These are phyloP conservation scores for Lactarius indigo DNA, from an alignment of 768 basidiomycete genomes.

Conservation along the genomic window DNA sequence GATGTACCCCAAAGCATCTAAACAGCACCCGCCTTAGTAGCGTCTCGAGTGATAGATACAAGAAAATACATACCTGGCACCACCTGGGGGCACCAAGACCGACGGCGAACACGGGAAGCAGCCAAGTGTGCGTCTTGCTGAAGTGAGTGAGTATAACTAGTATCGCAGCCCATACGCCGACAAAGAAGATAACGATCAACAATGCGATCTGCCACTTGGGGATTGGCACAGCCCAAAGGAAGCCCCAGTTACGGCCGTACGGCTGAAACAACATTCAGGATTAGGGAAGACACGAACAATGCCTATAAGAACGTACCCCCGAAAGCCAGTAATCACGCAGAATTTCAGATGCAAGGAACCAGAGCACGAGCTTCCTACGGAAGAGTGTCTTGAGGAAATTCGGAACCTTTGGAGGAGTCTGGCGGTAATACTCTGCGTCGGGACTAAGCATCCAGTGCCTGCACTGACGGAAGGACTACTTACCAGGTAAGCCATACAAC, in stretches of 20 bases:
- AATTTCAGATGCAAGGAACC: constrained; percentile 92
- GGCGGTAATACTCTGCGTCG: constrained; percentile 75
- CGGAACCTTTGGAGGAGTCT: constrained; percentile 93
- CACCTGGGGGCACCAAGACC: constrained; percentile 91
- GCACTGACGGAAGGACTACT: constrained; percentile 25
- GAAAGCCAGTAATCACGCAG: constrained; percentile 92
- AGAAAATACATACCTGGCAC: constrained; percentile 67
- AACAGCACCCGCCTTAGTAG: constrained; percentile 1
- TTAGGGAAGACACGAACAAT: neutral
- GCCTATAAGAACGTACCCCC: constrained; percentile 49
- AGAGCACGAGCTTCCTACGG: constrained; percentile 86
- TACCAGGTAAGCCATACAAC: constrained; percentile 83
- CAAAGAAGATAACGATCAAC: constrained; percentile 79
- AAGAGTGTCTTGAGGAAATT: constrained; percentile 88
- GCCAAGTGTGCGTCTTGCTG: constrained; percentile 94
- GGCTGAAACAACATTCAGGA: constrained; percentile 43
- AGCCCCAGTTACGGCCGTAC: constrained; percentile 92
- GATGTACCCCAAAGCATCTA: constrained; percentile 95
- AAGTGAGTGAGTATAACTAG: constrained; percentile 75
- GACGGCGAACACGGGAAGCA: constrained; percentile 91
- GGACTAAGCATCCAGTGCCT: constrained; percentile 17
- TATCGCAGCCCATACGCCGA: constrained; percentile 79
- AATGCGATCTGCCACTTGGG: constrained; percentile 80
- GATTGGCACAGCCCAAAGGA: constrained; percentile 84
- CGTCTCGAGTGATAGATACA: neutral